Percentiles rank a stretch among this genome's conserved stretches.
phyloP scores from a whole-genome alignment of 768 basidiomycete genomes.

The Amanita rimosa region DNA sequence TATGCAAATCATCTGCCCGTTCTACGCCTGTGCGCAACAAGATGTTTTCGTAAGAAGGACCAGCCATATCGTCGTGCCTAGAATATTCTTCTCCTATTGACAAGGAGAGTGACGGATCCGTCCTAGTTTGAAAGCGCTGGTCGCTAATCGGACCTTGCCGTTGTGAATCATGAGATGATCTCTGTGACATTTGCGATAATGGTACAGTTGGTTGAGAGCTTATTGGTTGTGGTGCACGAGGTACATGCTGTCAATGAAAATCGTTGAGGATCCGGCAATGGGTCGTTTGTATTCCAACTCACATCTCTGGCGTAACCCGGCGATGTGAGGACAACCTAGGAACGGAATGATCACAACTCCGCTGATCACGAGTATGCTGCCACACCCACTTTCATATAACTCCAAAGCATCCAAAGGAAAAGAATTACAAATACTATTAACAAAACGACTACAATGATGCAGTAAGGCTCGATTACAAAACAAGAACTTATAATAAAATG shows the following conservation, averaged over 20 bases:
- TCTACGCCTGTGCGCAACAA: conserved; percentile 3
- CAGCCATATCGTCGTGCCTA: conserved; percentile 22
- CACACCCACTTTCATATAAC: conserved; percentile 56
- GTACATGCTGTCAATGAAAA: not conserved
- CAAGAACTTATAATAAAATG: not conserved
- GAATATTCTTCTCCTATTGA: conserved; percentile 6
- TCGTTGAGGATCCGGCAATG: not conserved
- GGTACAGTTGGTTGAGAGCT: not conserved
- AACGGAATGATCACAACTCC: not conserved
- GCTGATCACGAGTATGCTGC: conserved; percentile 10
- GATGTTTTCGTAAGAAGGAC: conserved; percentile 32
- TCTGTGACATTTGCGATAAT: not conserved
- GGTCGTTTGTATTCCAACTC: conserved; percentile 14
- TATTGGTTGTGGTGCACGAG: not conserved
- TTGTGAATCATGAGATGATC: not conserved
- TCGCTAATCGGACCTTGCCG: not conserved
- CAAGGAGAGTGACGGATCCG: conserved; percentile 6
- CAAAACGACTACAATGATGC: conserved; percentile 43
- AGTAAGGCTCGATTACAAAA: conserved; percentile 2
- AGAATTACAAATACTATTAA: conserved; percentile 53
- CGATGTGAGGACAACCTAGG: conserved; percentile 50
- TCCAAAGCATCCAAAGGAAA: conserved; percentile 67
- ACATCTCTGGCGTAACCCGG: conserved; percentile 66
- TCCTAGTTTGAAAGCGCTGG: not conserved
- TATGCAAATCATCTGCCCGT: not conserved